Conservation (phyloP, 768 basidiomycete genomes). For the Boletus edulis region DNA sequence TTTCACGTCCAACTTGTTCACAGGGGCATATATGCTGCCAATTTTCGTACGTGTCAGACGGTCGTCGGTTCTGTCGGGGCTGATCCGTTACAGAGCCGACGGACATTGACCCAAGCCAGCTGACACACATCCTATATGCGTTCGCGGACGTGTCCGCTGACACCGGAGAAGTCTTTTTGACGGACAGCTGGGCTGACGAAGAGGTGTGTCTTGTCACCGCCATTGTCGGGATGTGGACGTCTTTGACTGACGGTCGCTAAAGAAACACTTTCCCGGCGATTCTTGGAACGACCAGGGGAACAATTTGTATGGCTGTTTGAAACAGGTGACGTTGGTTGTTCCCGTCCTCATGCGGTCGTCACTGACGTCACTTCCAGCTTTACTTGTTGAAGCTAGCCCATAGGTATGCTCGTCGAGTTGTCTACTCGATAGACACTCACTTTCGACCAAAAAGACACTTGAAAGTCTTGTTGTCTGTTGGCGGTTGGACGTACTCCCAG, state of each 20-base stretch:
- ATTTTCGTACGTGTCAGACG: no score
- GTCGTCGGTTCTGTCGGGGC: no score
- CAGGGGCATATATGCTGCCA: no score
- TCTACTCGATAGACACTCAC: neutral
- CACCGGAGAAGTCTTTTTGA: conserved; percentile 61
- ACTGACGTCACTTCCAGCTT: conserved; percentile 21
- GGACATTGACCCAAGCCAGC: conserved; percentile 51
- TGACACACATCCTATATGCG: conserved; percentile 79
- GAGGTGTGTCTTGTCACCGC: conserved; percentile 37
- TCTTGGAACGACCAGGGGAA: conserved; percentile 73
- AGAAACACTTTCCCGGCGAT: conserved; percentile 74
- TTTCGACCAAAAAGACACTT: conserved; percentile 34
- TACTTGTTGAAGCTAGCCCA: conserved; percentile 59
- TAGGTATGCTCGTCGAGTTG: conserved; percentile 29
- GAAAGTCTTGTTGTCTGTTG: conserved; percentile 52
- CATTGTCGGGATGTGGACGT: neutral
- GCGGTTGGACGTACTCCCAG: conserved; percentile 73
- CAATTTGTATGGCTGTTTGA: conserved; percentile 79
- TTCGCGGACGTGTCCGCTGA: conserved; percentile 71
- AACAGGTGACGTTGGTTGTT: conserved; percentile 51
- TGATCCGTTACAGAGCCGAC: conserved; percentile 49
- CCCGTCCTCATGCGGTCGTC: neutral
- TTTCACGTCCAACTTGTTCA: no score
- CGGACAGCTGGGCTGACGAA: conserved; percentile 74
- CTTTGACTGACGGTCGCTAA: conserved; percentile 6